Evolutionary conservation across 192 early-diverging fungal genomes (phyloP), one percentile per base, ranked within the genome.

Genomic region (Lobosporangium transversale): DNA sequence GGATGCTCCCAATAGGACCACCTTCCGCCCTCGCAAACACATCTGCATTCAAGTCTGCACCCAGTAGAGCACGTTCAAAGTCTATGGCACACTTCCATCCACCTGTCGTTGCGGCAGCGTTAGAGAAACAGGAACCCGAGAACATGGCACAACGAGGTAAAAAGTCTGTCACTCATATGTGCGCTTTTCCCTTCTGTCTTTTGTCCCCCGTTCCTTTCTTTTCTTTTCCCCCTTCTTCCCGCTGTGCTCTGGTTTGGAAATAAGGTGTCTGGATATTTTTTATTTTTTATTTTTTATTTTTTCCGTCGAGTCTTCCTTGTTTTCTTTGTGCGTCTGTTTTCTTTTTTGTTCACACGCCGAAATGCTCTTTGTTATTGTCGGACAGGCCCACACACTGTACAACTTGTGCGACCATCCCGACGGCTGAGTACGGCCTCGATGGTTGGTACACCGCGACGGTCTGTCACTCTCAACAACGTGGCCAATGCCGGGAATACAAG

Each of bases 41-140:
- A 9, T 35, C 61, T 8, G 43, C 64, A 17, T 26, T 58, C 21
- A 62, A 26, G n/a, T 43, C 58, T n/a, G n/a, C n/a, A n/a, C 64
- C 50, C 30, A 56, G 54, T 21, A 61, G 73, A 37, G 55, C 64
- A 35, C 64, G 73, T 6, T 76, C 73, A 45, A 52, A 76, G 37
- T 62, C 73, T 1, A 76, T 76, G 73, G 65, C 63, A 33, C 71
- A 75, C 15, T 53, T 66, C 32, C 58, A 50, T 20, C 58, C 58
- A 12, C 58, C 60, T 2, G 49, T 51, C 12, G 21, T 65, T 2
- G 37, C 56, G 11, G 48, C 4, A 23, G 21, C 18, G 33, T 37
- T 40, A 11, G 55, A 68, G 7, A 49, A 53, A 27, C 49, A 50
- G 3, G 55, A 68, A 15, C 15, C 27, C 23, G 30, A 50, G 6